phyloP scores from a whole-genome alignment of 1,284 basidiomycete species.

The Puccinia triticina region DNA sequence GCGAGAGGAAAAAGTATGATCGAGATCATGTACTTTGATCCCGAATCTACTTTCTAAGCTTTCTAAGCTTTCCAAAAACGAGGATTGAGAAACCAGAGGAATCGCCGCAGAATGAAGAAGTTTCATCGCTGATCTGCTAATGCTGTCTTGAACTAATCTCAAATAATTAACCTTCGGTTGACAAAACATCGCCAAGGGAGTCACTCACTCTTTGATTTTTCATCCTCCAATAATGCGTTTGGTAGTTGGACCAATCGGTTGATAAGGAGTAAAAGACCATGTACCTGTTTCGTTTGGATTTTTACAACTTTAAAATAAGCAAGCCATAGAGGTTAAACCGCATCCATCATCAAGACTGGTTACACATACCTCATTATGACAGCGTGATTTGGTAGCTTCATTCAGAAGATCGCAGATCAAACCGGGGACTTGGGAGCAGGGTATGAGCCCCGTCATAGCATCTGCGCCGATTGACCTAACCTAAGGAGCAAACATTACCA shows the following conservation, averaged over 20 bases:
- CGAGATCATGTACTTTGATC: background rate
- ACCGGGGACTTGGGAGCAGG: constrained; percentile 15
- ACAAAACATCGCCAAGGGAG: constrained; percentile 8
- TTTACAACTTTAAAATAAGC: background rate
- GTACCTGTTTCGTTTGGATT: constrained; percentile 12
- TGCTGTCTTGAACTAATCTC: background rate
- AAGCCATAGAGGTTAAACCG: background rate
- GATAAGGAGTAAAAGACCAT: constrained; percentile 37
- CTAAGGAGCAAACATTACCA: constrained; percentile 11
- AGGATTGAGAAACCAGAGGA: constrained; percentile 25
- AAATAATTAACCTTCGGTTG: background rate
- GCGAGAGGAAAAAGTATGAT: background rate
- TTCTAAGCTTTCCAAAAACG: constrained; percentile 35
- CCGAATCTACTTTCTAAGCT: constrained; percentile 28
- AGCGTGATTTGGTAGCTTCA: background rate
- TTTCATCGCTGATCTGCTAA: background rate
- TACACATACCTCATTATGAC: constrained; percentile 19
- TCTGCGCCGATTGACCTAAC: constrained; percentile 49
- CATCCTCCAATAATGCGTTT: background rate
- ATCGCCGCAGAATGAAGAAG: background rate
- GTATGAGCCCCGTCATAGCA: constrained; percentile 44
- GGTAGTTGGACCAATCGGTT: constrained; percentile 34
- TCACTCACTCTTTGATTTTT: constrained; percentile 33
- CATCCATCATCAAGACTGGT: background rate
- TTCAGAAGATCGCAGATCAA: constrained; percentile 20